phyloP scores from a whole-genome alignment of 306 rosid genomes.

The Herpetospermum pedunculosum region DNA sequence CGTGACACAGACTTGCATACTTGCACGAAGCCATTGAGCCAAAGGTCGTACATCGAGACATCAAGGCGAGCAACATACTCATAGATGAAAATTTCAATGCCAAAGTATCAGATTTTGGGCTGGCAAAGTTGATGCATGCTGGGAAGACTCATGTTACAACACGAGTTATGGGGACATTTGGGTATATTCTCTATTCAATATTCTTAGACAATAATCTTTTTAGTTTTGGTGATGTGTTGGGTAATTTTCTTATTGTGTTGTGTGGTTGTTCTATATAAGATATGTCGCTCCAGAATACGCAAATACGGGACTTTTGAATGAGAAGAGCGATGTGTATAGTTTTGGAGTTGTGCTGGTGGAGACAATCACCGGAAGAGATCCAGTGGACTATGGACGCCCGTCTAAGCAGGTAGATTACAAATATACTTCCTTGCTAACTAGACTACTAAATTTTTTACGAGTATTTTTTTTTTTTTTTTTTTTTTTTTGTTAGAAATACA shows the following conservation, averaged over 20 bases:
- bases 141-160: slow-evolving; percentile 85
- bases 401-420: not conserved
- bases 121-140: slow-evolving; percentile 71
- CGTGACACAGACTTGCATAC: slow-evolving; percentile 56
- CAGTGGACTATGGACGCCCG: slow-evolving; percentile 8
- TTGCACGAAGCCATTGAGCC: slow-evolving; percentile 96
- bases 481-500: too few relatives aligned
- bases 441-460: too few relatives aligned
- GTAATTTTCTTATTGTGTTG: not conserved
- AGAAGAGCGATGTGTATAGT: slow-evolving; percentile 26
- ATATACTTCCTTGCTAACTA: too few relatives aligned
- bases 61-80: slow-evolving; percentile 84
- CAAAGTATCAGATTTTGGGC: slow-evolving; percentile 78
- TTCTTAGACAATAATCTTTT: not conserved
- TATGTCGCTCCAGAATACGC: slow-evolving; percentile 98
- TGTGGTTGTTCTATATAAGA: slow-evolving; percentile 10
- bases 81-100: slow-evolving; percentile 84
- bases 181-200: slow-evolving; percentile 17
- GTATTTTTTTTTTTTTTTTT: too few relatives aligned
- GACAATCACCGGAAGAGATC: slow-evolving; percentile 50
- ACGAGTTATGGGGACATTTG: slow-evolving; percentile 95
- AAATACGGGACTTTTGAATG: slow-evolving; percentile 73
- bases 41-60: slow-evolving; percentile 89
- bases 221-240: not conserved
- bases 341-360: slow-evolving; percentile 5